These are phyloP conservation scores for Drosera spatulata DNA, from an alignment of 179 eudicot genomes.

Conservation along the genomic window DNA sequence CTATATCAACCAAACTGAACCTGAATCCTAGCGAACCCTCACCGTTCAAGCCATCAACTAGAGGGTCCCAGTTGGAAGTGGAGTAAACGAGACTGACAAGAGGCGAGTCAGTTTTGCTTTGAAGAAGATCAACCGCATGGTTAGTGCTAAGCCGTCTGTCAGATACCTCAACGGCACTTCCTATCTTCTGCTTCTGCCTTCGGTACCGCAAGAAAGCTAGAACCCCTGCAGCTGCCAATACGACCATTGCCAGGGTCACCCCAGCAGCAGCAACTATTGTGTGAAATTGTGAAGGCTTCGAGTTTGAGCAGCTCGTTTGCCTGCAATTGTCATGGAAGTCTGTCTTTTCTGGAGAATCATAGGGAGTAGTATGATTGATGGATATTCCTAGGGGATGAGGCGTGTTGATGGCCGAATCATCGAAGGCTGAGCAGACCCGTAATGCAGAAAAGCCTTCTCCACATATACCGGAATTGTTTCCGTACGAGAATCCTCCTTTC, in stretches of 20 bases:
- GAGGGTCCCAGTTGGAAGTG: slow-evolving; percentile 41
- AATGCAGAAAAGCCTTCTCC: slow-evolving; percentile 17
- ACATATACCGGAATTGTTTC: slow-evolving; percentile 29
- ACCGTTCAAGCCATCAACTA: slow-evolving; percentile 22
- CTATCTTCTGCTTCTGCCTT: slow-evolving; percentile 34
- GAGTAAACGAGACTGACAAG: slow-evolving; percentile 38
- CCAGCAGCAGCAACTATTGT: slow-evolving; percentile 13
- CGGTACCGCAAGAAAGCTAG: slow-evolving; percentile 23
- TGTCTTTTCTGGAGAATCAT: slow-evolving; percentile 3
- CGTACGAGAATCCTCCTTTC: slow-evolving; percentile 22
- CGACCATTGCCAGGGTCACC: slow-evolving; percentile 15
- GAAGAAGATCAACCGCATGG: slow-evolving; percentile 17
- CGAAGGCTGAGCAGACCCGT: slow-evolving; percentile 21
- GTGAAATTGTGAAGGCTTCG: slow-evolving; percentile 6
- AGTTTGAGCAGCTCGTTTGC: slow-evolving; percentile 10
- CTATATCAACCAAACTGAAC: slow-evolving; percentile 60
- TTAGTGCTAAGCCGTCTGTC: slow-evolving; percentile 36
- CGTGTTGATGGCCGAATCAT: slow-evolving; percentile 15
- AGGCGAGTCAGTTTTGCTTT: slow-evolving; percentile 41
- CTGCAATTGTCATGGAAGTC: slow-evolving; percentile 10
- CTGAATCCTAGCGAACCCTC: slow-evolving; percentile 29
- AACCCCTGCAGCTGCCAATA: slow-evolving; percentile 22
- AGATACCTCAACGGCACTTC: slow-evolving; percentile 14
- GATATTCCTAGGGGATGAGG: slow-evolving; percentile 17
- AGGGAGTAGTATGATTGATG: slow-evolving; percentile 12